Evolutionary conservation across 2,329 filamentous ascomycete genomes (phyloP).

Genomic region (Colletotrichum nymphaeae): DNA sequence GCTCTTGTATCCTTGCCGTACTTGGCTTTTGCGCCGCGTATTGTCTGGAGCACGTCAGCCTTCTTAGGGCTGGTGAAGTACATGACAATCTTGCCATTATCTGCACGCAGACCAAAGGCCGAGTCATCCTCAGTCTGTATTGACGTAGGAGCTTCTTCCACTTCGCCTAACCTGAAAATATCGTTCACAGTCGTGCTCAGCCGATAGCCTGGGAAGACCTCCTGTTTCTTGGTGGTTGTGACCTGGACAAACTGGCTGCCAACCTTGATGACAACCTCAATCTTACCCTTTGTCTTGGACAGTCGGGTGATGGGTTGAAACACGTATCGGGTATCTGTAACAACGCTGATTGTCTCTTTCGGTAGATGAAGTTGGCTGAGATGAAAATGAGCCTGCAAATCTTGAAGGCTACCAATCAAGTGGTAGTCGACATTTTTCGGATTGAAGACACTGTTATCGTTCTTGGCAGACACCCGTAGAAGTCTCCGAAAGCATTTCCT

Average conservation of each 20-base stretch:
- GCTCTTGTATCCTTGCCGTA: constrained; percentile 71
- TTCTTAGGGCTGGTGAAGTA: constrained; percentile 77
- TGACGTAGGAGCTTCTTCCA: constrained; percentile 74
- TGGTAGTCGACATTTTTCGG: constrained; percentile 75
- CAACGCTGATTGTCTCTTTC: constrained; percentile 76
- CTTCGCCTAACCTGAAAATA: constrained; percentile 74
- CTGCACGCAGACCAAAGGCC: constrained; percentile 74
- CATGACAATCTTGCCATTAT: constrained; percentile 78
- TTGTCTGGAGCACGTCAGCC: constrained; percentile 70
- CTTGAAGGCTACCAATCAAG: constrained; percentile 72
- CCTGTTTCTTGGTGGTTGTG: constrained; percentile 76
- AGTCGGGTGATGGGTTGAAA: constrained; percentile 74
- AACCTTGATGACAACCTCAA: constrained; percentile 76
- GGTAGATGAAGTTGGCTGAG: constrained; percentile 74
- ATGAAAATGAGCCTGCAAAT: constrained; percentile 75
- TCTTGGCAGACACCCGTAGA: constrained; percentile 70
- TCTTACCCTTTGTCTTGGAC: constrained; percentile 77
- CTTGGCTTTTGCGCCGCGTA: constrained; percentile 72
- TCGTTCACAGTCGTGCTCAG: constrained; percentile 75
- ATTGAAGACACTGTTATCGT: constrained; percentile 72
- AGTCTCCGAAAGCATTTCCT: constrained; percentile 75
- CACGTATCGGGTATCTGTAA: constrained; percentile 73
- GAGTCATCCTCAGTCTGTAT: constrained; percentile 75
- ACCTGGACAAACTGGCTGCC: constrained; percentile 78
- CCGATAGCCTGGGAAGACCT: constrained; percentile 71